Evolutionary conservation across 495 filamentous ascomycete genomes (phyloP).

Genomic region (Daldinia decipiens): DNA sequence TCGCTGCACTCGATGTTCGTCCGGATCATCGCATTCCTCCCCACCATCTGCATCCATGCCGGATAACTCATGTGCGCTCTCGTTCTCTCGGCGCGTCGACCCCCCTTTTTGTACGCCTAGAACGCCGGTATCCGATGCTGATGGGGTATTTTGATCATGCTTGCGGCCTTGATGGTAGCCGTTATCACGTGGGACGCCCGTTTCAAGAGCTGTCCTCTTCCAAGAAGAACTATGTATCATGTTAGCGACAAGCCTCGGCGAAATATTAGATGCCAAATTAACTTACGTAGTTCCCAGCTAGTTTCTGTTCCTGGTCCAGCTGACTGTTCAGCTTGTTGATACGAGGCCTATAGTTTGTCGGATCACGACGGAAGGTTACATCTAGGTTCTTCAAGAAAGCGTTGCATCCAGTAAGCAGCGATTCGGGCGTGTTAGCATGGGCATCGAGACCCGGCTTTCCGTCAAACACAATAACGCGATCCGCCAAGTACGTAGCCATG

Average conservation of each 20-base stretch:
- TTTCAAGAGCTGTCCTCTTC: constrained; percentile 81
- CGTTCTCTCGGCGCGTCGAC: constrained; percentile 41
- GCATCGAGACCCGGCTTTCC: constrained; percentile 89
- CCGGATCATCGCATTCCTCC: constrained; percentile 58
- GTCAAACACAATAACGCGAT: constrained; percentile 98
- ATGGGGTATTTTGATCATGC: constrained; percentile 45
- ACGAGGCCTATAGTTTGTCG: constrained; percentile 92
- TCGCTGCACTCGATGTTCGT: constrained; percentile 56
- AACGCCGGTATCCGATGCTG: constrained; percentile 56
- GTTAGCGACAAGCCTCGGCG: constrained; percentile 24
- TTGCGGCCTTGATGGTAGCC: constrained; percentile 42
- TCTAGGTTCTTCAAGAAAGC: constrained; percentile 93
- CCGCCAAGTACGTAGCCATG: constrained; percentile 96
- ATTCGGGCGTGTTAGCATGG: constrained; percentile 88
- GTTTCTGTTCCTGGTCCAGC: constrained; percentile 96
- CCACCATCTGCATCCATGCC: constrained; percentile 50
- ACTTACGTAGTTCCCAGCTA: constrained; percentile 89
- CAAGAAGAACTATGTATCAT: constrained; percentile 76
- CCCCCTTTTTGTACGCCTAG: constrained; percentile 56
- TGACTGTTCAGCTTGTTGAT: constrained; percentile 98
- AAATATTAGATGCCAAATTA: neutral
- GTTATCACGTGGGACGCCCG: constrained; percentile 56
- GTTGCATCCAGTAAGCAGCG: constrained; percentile 95
- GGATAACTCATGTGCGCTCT: constrained; percentile 44
- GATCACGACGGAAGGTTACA: constrained; percentile 97